phyloP scores from a whole-genome alignment of 2,329 filamentous ascomycete species.

The Podosphaera fusca region DNA sequence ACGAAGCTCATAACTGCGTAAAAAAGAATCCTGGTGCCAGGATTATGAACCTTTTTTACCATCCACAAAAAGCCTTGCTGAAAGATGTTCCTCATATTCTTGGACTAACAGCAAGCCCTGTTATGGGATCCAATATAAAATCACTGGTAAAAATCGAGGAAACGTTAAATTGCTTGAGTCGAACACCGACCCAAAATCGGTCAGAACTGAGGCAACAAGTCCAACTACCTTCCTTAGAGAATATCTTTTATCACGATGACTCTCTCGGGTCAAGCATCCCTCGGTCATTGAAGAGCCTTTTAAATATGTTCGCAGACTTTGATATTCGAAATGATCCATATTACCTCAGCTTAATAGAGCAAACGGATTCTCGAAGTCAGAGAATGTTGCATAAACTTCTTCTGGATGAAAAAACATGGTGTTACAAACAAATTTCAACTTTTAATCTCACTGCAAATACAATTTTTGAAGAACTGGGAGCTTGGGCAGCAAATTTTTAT shows the following conservation, averaged over 20 bases:
- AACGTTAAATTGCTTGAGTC: conserved; percentile 32
- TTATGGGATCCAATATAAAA: conserved; percentile 12
- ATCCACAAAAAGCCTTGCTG: conserved; percentile 6
- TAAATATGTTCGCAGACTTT: conserved; percentile 17
- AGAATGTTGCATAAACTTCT: conserved; percentile 20
- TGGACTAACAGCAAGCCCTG: conserved; percentile 15
- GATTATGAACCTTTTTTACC: conserved; percentile 15
- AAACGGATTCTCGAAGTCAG: conserved; percentile 21
- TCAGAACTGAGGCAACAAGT: conserved; percentile 21
- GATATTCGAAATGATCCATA: conserved; percentile 39
- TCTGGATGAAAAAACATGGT: conserved; percentile 25
- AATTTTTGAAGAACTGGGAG: conserved; percentile 35
- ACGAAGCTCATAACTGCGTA: conserved; percentile 15
- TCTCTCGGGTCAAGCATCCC: conserved; percentile 1
- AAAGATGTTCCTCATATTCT: conserved; percentile 13
- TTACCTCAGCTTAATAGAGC: conserved; percentile 23
- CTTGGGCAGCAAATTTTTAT: conserved; percentile 47
- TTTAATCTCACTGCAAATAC: conserved; percentile 27
- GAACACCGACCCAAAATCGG: conserved; percentile 30
- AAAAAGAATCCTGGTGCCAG: conserved; percentile 12
- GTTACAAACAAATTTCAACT: conserved; percentile 29
- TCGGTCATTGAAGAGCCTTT: conserved; percentile 7
- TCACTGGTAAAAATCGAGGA: conserved; percentile 20
- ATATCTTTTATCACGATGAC: conserved; percentile 6
- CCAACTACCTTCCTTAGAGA: conserved; percentile 10